Base-by-base conservation (phyloP, 441 rosid species). In the Pelargonium cotyledonis region DNA sequence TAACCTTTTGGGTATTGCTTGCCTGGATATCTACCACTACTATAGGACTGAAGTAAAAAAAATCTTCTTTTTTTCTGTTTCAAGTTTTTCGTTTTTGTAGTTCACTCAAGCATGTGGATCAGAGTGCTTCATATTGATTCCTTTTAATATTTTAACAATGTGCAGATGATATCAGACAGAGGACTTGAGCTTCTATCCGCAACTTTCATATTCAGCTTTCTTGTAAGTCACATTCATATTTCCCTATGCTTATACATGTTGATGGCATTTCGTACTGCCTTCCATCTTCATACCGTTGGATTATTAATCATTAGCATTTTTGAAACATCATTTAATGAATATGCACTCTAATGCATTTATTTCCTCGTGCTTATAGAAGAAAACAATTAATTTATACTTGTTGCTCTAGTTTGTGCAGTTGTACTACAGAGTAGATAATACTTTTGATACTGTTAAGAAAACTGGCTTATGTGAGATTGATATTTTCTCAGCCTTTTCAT, bases 161-260 rank as follows among this genome's bases (percentile, higher is more conserved):
- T 74, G 76, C 79, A 91, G 98, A 85, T 82, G 72, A 86, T 88
- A 73, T 76, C 97, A 9, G 95, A 88, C 68, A 83, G 93, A 80
- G 97, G 97, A 64, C 77, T 89, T 67, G 89, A 88, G 89, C 82
- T 94, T 67, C 86, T 94, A 47, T 87, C 98, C 0, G 75, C 93
- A 62, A 84, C 96, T 65, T 83, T 86, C 73, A 73, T 88, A n/a
- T 82, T 87, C 78, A 82, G 97, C 84, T 57, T 81, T 74, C 76
- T 91, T 73, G 98, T 82, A 81, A 85, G 95, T 84, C 70, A 5
- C 66, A 15, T 67, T 69, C 35, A 7, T 0, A 55, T 23, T 67
- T 73, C 51, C 31, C 55, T 49, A 12, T 65, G 38, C 31, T 53
- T 49, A 49, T 41, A 43, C 14, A 14, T 46, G 14, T 55, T 64